phyloP scores from a whole-genome alignment of 1,284 basidiomycete genomes.

The Pseudozyma pruni region DNA sequence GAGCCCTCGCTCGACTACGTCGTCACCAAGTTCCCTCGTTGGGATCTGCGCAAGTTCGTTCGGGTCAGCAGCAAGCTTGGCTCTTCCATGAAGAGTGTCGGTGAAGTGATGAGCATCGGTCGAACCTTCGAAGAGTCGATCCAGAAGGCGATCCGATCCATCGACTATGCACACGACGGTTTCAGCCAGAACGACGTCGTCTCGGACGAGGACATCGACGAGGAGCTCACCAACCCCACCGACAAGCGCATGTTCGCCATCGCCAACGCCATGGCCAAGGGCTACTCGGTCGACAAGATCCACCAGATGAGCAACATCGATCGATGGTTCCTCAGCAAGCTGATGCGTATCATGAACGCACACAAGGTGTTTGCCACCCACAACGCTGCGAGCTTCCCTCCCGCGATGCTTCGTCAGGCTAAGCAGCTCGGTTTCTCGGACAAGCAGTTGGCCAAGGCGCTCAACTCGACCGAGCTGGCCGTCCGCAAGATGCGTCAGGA shows the following conservation, averaged over 20 bases:
- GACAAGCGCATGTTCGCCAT: conserved; percentile 93
- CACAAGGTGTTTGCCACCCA: conserved; percentile 72
- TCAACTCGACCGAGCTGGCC: conserved; percentile 87
- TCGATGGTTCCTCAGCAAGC: conserved; percentile 94
- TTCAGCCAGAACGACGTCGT: conserved; percentile 89
- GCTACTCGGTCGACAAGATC: conserved; percentile 93
- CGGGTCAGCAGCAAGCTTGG: conserved; percentile 65
- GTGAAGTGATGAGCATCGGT: conserved; percentile 99
- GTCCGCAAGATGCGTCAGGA: conserved; percentile 88
- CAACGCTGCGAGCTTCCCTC: conserved; percentile 77
- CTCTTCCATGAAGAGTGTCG: conserved; percentile 87
- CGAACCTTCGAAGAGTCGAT: conserved; percentile 97
- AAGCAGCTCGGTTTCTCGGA: conserved; percentile 98
- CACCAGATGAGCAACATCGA: conserved; percentile 98
- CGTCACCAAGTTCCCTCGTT: conserved; percentile 97
- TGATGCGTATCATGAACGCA: conserved; percentile 71
- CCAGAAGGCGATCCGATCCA: conserved; percentile 95
- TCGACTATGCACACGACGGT: conserved; percentile 92
- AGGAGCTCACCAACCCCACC: conserved; percentile 86
- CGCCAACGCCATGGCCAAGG: conserved; percentile 84
- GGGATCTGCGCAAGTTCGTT: conserved; percentile 98
- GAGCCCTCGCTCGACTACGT: conserved; percentile 97
- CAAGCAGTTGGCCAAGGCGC: conserved; percentile 81
- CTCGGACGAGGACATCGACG: conserved; percentile 77
- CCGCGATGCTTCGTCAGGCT: conserved; percentile 79